Percentiles rank a stretch among this genome's conserved stretches.
These are phyloP conservation scores for Exophiala dermatitidis DNA, from an alignment of 2,329 filamentous ascomycete genomes.

Conservation along the genomic window DNA sequence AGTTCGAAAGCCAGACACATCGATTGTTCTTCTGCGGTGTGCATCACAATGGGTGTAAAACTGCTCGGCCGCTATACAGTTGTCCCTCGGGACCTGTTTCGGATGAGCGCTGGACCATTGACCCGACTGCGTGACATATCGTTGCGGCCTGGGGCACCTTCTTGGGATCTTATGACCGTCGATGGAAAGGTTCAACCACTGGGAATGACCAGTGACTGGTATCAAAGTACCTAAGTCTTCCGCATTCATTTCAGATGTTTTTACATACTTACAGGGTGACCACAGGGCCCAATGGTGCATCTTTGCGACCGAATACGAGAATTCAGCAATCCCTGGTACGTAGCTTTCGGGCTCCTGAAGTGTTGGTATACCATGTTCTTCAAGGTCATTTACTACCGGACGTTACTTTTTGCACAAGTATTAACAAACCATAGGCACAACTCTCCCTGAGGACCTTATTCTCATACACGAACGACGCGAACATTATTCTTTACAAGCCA, in stretches of 20 bases:
- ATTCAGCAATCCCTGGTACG: neutral
- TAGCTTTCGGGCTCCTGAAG: neutral
- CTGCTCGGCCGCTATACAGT: neutral
- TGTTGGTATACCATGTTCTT: neutral
- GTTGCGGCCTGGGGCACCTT: neutral
- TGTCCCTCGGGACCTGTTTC: neutral
- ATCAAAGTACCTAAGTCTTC: neutral
- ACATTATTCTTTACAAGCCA: neutral
- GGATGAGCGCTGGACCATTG: neutral
- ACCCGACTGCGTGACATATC: neutral
- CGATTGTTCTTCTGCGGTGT: neutral
- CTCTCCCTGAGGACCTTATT: neutral
- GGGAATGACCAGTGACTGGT: neutral
- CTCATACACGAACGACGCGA: neutral
- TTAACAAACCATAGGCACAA: constrained; percentile 2
- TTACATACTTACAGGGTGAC: neutral
- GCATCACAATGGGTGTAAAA: neutral
- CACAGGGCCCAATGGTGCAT: neutral
- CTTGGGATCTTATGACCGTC: neutral
- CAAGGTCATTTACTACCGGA: neutral
- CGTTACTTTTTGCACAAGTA: neutral
- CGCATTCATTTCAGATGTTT: neutral
- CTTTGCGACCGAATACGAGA: neutral
- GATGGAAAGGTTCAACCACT: neutral
- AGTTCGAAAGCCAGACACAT: neutral